A percentile compares a stretch with the other conserved stretches of the same genome.
These are phyloP conservation scores for Biancaea sappan DNA, from an alignment of 306 rosid genomes.

Conservation along the genomic window DNA sequence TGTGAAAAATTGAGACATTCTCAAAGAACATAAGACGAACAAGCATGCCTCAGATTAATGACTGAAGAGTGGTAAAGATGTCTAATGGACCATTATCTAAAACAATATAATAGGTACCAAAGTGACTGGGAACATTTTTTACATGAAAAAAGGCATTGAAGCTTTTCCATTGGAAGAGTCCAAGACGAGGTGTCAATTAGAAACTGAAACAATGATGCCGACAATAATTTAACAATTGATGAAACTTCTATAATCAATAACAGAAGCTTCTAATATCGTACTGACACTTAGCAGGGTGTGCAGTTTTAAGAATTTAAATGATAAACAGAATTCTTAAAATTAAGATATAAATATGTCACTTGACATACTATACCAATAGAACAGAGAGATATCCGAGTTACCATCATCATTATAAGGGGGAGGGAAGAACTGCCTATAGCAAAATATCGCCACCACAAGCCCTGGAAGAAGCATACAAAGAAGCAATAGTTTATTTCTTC, in stretches of 20 bases:
- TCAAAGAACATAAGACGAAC: background rate
- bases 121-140: constrained; percentile 16
- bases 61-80: background rate
- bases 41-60: background rate
- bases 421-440: constrained; percentile 90
- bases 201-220: background rate
- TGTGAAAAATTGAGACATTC: too few relatives aligned
- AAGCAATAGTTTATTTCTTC: constrained; percentile 5
- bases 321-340: background rate
- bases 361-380: background rate
- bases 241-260: constrained; percentile 10
- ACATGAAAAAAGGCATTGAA: background rate
- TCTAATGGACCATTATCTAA: too few relatives aligned
- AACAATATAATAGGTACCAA: background rate
- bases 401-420: constrained; percentile 69
- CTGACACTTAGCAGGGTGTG: background rate
- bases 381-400: constrained; percentile 36
- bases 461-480: constrained; percentile 54
- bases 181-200: background rate
- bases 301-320: too few relatives aligned
- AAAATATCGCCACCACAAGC: constrained; percentile 69
- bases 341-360: constrained; percentile 21
- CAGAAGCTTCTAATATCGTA: background rate
- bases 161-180: background rate
- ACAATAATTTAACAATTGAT: background rate